These are phyloP conservation scores for Trametes elegans DNA, from an alignment of 768 basidiomycete species.

Conservation along the genomic window DNA sequence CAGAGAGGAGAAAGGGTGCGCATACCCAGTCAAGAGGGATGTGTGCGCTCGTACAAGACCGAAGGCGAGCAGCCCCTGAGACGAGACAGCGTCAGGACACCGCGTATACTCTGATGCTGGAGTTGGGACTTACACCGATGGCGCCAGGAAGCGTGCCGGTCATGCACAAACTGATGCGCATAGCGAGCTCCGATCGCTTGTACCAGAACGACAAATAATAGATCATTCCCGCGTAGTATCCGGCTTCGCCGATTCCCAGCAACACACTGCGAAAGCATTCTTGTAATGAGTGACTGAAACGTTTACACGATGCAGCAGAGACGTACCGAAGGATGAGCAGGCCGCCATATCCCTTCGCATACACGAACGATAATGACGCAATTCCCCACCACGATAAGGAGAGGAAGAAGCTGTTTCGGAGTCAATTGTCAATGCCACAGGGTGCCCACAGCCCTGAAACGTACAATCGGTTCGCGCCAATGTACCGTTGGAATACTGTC, in stretches of 20 bases:
- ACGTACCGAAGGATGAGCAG: slow-evolving; percentile 47
- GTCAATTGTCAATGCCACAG: neutral
- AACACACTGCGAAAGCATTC: slow-evolving; percentile 40
- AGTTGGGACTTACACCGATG: slow-evolving; percentile 40
- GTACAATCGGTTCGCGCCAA: slow-evolving; percentile 58
- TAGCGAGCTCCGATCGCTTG: slow-evolving; percentile 45
- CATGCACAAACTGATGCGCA: slow-evolving; percentile 54
- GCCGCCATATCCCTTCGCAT: slow-evolving; percentile 52
- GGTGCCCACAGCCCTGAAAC: slow-evolving; percentile 3
- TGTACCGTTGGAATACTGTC: slow-evolving; percentile 52
- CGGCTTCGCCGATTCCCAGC: slow-evolving; percentile 59
- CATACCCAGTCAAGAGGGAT: slow-evolving; percentile 39
- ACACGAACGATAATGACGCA: slow-evolving; percentile 50
- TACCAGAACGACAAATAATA: slow-evolving; percentile 60
- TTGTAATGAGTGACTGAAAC: neutral
- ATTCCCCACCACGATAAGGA: slow-evolving; percentile 53
- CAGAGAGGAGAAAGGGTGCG: neutral
- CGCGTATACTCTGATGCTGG: neutral
- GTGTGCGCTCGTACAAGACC: slow-evolving; percentile 53
- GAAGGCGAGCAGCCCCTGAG: slow-evolving; percentile 53
- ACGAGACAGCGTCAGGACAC: too few relatives aligned
- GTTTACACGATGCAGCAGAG: neutral
- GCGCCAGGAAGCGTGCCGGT: slow-evolving; percentile 57
- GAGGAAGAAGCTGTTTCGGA: slow-evolving; percentile 46
- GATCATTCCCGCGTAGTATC: slow-evolving; percentile 60